Evolutionary conservation across 345 rosid species (phyloP).

Genomic region (Cardamine chenopodiifolia): DNA sequence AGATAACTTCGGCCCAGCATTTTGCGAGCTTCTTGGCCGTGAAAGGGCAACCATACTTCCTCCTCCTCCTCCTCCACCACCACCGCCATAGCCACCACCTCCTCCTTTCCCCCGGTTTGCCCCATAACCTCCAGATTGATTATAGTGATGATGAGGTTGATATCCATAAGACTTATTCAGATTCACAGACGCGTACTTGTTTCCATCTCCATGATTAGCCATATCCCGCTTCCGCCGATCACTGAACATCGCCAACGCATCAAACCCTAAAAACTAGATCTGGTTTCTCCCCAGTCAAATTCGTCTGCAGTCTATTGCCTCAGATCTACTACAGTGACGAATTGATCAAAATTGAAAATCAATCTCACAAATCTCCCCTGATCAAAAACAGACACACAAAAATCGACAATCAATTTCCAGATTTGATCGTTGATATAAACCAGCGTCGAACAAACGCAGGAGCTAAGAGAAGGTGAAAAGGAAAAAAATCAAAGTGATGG

Average conservation of each 20-base stretch:
- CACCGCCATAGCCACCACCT: slow-evolving; percentile 49
- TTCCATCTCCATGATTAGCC: slow-evolving; percentile 91
- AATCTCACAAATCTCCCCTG: slow-evolving; percentile 46
- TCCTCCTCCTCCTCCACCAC: slow-evolving; percentile 48
- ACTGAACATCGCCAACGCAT: slow-evolving; percentile 75
- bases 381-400: slow-evolving; percentile 23
- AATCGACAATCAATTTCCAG: slow-evolving; percentile 26
- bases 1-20: slow-evolving; percentile 86
- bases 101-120: slow-evolving; percentile 52
- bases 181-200: slow-evolving; percentile 81
- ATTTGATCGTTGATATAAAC: slow-evolving; percentile 8
- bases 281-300: slow-evolving; percentile 22
- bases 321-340: slow-evolving; percentile 39
- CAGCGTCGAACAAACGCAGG: slow-evolving; percentile 3
- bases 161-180: slow-evolving; percentile 92
- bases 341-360: slow-evolving; percentile 27
- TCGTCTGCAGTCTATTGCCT: slow-evolving; percentile 23
- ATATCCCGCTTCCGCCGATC: slow-evolving; percentile 61
- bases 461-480: background rate
- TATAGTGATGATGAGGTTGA: slow-evolving; percentile 52
- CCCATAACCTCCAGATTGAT: slow-evolving; percentile 54
- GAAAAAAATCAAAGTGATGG: background rate
- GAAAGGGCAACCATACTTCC: slow-evolving; percentile 94
- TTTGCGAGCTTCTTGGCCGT: slow-evolving; percentile 90
- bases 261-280: slow-evolving; percentile 50